Evolutionary conservation across 164 flowering plant species (phyloP), one percentile per base, ranked within the genome.

Genomic region (Buxus sempervirens): DNA sequence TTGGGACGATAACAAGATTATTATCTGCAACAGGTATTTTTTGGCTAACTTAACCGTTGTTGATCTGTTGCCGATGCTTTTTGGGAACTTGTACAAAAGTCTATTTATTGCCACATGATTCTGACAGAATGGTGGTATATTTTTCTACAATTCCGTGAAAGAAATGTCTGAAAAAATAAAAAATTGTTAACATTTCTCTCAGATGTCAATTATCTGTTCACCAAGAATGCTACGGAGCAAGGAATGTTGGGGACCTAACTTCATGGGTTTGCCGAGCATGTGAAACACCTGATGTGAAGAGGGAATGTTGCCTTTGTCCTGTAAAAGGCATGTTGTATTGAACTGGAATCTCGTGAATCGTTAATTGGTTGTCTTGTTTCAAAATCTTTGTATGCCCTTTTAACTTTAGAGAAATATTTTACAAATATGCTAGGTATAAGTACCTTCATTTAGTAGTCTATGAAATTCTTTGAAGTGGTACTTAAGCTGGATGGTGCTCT

Each of bases 211-310:
- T 96, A 65, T 98, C 99, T 51, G 98, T 96, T 54, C 98, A 96
- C 78, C 97, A 96, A 82, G 99, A 96, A 82, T 96, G 99, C 77
- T 96, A 96, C 80, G 99, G 98, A 54, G 95, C 87, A 62, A 83
- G 86, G 77, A 80, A 83, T 66, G 79, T 84, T 67, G 80, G 69
- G n/a, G 96, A 96, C 82, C 85, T 93, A 59, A 91, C 98, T 65
- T 90, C 97, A 24, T 96, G 99, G 99, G 99, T 96, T 58, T 96
- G 99, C 84, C 87, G 95, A 80, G 94, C 90, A 64, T 96, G 99
- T 69, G 99, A 93, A 79, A 86, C 85, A 53, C 97, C 98, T 75
- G 88, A 86, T 65, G 59, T 88, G 62, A 79, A 85, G 79, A 72
- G 89, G 82, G 94, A 96, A 60, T 96, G 98, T 75, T 96, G 97